Conservation (phyloP, 1,284 basidiomycete genomes). For the Bothia castanella region DNA sequence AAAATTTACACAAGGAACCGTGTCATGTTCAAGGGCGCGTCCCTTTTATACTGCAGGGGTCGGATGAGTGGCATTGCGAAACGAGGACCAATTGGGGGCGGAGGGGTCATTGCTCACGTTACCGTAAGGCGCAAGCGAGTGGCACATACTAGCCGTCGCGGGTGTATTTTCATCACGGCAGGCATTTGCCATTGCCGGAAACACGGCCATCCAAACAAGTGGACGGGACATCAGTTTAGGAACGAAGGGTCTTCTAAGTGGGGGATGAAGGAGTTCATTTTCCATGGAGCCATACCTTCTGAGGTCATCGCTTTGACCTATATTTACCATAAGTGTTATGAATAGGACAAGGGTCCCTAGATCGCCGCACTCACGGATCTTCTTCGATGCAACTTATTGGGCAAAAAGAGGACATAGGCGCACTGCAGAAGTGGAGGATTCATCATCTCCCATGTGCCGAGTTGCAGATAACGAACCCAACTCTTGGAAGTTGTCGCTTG, state of each 20-base stretch:
- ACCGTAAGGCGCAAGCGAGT: constrained; percentile 2
- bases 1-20: constrained; percentile 21
- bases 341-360: not conserved
- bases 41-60: constrained; percentile 25
- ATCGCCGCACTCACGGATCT: not conserved
- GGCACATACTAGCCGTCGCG: not conserved
- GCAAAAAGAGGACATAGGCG: not conserved
- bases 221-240: not conserved
- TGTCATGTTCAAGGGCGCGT: not conserved
- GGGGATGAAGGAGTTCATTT: not conserved
- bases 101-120: constrained; percentile 2
- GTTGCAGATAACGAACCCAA: not conserved
- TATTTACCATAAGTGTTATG: not conserved
- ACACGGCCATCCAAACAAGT: not conserved
- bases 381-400: not conserved
- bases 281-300: no score
- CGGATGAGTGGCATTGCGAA: not conserved
- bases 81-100: not conserved
- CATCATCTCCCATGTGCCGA: no score
- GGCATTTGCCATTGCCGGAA: not conserved
- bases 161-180: not conserved
- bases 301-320: not conserved
- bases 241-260: not conserved
- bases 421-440: not conserved
- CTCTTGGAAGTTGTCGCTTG: no score